Evolutionary conservation across 2,329 filamentous ascomycete genomes (phyloP).

Genomic region (Atkinsonella hypoxylon): DNA sequence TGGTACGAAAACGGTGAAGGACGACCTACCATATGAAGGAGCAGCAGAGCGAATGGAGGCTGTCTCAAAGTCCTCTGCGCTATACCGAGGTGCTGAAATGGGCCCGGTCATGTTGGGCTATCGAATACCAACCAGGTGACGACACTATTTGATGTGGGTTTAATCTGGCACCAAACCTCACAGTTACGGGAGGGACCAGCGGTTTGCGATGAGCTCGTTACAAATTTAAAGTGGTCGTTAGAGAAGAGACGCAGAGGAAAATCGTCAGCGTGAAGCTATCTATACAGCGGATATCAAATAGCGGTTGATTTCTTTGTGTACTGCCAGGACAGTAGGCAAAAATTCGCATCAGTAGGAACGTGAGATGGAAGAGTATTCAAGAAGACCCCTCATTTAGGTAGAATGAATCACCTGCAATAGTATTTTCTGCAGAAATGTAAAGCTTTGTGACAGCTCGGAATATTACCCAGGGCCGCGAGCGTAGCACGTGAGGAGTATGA

Average conservation of each 20-base stretch:
- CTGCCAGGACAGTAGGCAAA: neutral
- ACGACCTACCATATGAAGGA: constrained; percentile 51
- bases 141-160: too few relatives aligned
- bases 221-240: too few relatives aligned
- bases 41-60: constrained; percentile 54
- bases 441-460: neutral
- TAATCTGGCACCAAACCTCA: too few relatives aligned
- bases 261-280: too few relatives aligned
- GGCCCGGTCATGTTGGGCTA: constrained; percentile 20
- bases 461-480: neutral
- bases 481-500: constrained; percentile 1
- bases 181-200: too few relatives aligned
- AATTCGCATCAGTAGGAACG: neutral
- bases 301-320: neutral
- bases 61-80: constrained; percentile 50
- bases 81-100: constrained; percentile 22
- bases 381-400: neutral
- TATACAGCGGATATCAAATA: too few relatives aligned
- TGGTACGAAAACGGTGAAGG: neutral
- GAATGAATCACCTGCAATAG: neutral
- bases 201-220: neutral
- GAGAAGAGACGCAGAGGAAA: too few relatives aligned
- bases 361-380: neutral
- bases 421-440: neutral
- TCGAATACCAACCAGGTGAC: too few relatives aligned